Conservation (phyloP, 768 basidiomycete genomes). For the Daedaleopsis nitida region DNA sequence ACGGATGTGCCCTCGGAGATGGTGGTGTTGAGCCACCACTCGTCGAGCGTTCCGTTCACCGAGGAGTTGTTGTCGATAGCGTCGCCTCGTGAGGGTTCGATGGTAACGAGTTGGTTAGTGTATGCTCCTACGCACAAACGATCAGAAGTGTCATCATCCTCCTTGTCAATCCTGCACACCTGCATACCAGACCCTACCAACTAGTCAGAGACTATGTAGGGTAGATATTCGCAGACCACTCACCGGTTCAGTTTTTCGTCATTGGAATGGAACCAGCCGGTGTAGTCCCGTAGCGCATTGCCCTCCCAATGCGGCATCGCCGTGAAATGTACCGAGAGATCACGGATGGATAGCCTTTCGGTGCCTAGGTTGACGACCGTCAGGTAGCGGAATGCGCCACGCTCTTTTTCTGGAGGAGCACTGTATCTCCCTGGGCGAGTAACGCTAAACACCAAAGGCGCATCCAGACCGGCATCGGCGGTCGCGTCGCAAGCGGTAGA, state of each 20-base stretch:
- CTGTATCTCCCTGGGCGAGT: constrained; percentile 1
- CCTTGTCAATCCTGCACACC: background rate
- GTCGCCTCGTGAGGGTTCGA: constrained; percentile 15
- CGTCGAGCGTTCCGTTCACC: constrained; percentile 3
- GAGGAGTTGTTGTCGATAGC: constrained; percentile 3
- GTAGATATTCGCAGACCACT: background rate
- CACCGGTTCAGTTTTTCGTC: constrained; percentile 19
- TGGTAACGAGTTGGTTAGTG: constrained; percentile 18
- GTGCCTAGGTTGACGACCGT: constrained; percentile 13
- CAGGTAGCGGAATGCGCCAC: constrained; percentile 18
- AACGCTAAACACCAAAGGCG: constrained; percentile 14
- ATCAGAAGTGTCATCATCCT: background rate
- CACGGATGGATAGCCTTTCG: background rate
- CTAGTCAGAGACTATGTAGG: too few species aligned
- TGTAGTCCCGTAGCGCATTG: constrained; percentile 9
- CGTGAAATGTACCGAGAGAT: constrained; percentile 20
- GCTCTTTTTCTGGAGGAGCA: constrained; percentile 12
- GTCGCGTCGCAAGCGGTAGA: constrained; percentile 11
- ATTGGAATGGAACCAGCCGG: constrained; percentile 19
- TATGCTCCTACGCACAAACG: constrained; percentile 9
- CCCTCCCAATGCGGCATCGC: constrained; percentile 20
- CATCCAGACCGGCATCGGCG: constrained; percentile 8
- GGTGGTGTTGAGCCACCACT: constrained; percentile 18
- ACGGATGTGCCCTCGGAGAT: constrained; percentile 18
- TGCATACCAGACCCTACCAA: constrained; percentile 16